Evolutionary conservation across 495 filamentous ascomycete species (phyloP).

Genomic region (Penicillium coffeae): DNA sequence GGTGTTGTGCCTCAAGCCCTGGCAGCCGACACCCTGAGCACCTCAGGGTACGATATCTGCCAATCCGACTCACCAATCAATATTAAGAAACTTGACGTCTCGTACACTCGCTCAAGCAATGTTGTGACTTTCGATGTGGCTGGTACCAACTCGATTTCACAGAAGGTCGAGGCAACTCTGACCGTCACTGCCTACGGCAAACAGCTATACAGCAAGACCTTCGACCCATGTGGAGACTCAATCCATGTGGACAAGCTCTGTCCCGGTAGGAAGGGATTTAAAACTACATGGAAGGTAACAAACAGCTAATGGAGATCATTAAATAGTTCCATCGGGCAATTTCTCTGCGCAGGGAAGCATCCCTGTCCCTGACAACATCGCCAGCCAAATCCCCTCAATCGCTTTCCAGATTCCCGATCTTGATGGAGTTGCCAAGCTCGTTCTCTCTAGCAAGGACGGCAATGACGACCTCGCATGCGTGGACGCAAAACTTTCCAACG

Average conservation of each 20-base stretch:
- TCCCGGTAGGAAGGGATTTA: constrained; percentile 68
- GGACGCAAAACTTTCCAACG: constrained; percentile 76
- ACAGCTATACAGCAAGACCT: constrained; percentile 71
- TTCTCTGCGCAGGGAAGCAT: constrained; percentile 72
- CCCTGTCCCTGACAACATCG: constrained; percentile 63
- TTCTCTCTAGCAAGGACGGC: constrained; percentile 60
- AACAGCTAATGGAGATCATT: neutral
- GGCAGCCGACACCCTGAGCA: constrained; percentile 71
- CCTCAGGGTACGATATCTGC: constrained; percentile 76
- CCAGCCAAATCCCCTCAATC: constrained; percentile 76
- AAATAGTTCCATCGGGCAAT: constrained; percentile 62
- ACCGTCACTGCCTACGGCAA: constrained; percentile 84
- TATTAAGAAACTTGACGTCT: constrained; percentile 70
- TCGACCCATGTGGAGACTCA: constrained; percentile 71
- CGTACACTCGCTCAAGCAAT: constrained; percentile 70
- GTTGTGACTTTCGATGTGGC: constrained; percentile 77
- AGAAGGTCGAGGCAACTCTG: constrained; percentile 78
- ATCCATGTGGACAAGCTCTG: constrained; percentile 72
- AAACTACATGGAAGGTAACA: neutral
- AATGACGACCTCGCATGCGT: constrained; percentile 74
- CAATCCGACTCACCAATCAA: constrained; percentile 59
- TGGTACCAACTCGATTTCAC: constrained; percentile 65
- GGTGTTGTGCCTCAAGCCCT: constrained; percentile 42
- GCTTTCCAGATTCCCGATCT: constrained; percentile 91
- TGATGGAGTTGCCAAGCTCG: constrained; percentile 76